Evolutionary conservation across 2,329 filamentous ascomycete genomes (phyloP).

Genomic region (Purpureocillium takamizusanense): DNA sequence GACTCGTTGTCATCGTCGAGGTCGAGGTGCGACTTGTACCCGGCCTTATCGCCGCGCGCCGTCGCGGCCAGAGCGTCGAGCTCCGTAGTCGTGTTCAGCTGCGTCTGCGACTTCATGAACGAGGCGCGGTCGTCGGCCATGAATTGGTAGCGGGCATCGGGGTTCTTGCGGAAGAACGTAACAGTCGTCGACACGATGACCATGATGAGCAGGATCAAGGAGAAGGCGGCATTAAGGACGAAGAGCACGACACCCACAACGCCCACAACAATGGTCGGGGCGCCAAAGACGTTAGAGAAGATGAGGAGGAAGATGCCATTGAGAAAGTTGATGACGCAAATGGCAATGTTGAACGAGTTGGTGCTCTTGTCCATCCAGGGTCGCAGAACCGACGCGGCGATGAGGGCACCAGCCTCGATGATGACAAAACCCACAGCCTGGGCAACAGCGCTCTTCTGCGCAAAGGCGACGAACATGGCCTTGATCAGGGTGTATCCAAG

Average conservation of each 20-base stretch:
- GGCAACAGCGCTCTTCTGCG: conserved; percentile 58
- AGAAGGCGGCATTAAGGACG: conserved; percentile 75
- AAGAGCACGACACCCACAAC: conserved; percentile 87
- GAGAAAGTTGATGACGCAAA: conserved; percentile 81
- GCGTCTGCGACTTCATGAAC: conserved; percentile 93
- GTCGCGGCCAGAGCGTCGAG: conserved; percentile 84
- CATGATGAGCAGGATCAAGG: conserved; percentile 73
- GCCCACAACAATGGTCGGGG: conserved; percentile 74
- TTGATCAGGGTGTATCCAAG: conserved; percentile 78
- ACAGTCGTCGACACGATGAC: conserved; percentile 54
- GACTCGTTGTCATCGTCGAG: conserved; percentile 34
- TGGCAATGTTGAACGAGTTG: conserved; percentile 92
- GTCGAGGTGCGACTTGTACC: conserved; percentile 27
- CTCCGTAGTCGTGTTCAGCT: conserved; percentile 69
- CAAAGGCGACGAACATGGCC: conserved; percentile 78
- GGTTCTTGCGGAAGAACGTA: conserved; percentile 84
- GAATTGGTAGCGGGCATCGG: conserved; percentile 87
- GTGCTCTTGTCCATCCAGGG: conserved; percentile 99
- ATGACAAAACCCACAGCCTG: conserved; percentile 79
- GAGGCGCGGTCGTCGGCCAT: conserved; percentile 95
- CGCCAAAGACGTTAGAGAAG: conserved; percentile 79
- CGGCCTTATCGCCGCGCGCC: conserved; percentile 71
- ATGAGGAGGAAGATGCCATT: conserved; percentile 84
- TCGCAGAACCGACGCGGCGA: conserved; percentile 68
- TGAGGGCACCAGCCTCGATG: conserved; percentile 70